Evolutionary conservation across 1,139 yeast species (phyloP), one percentile per base, ranked within the genome.

Genomic region (Candida tetrigidarum): DNA sequence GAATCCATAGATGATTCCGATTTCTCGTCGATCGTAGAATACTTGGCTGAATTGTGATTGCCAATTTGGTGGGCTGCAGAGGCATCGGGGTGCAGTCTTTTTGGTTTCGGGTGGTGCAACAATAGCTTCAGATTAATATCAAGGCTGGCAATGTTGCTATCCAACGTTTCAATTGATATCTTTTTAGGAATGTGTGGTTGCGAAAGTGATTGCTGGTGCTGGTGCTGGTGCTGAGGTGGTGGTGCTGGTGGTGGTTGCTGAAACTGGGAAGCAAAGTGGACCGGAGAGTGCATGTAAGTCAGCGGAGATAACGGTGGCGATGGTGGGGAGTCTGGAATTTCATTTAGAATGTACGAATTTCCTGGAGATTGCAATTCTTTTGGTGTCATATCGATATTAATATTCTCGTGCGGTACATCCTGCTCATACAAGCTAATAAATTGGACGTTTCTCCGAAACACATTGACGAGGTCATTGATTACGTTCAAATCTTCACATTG

Each of bases 1-100:
- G 81, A 71, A 54, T 80, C 85, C 66, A 79, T 65, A 1, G 82
- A 76, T 4, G 67, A 67, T 16, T 69, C 74, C 2, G 73, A 67
- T 42, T 62, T 60, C 27, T 49, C 52, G 28, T 49, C 52, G 19
- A 46, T 46, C 7, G 44, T 36, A 35, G 27, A 16, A 22, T 32
- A 29, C 18, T 32, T 32, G 3, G 15, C 15, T 9, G 29, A 6
- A 11, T 16, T 25, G 5, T 37, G 27, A 29, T 38, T 23, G 3
- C 15, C 4, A 30, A 18, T 35, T 47, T 22, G 64, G 55, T 30
- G 52, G 52, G 3, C 64, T 62, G 15, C 57, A 58, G 15, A 18
- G 19, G 15, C 18, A 10, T 9, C 14, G 6, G 10, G 14, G 10
- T 29, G 41, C 16, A 29, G 28, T 50, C 30, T 32, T 30, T 57